Evolutionary conservation across 1,284 basidiomycete genomes (phyloP).

Genomic region (Boletus semigastroideus): DNA sequence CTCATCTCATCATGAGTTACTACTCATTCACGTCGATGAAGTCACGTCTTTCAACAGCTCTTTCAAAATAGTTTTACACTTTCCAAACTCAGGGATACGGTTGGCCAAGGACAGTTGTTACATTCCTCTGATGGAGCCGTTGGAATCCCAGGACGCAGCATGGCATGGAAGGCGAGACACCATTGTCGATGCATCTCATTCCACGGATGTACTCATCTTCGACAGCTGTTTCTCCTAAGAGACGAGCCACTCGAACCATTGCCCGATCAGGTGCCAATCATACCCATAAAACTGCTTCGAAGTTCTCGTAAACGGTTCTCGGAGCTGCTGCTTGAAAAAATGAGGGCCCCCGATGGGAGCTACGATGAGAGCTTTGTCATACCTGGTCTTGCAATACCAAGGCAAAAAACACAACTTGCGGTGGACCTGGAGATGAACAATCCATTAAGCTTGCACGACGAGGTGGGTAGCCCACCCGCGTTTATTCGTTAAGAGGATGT

Average conservation of each 20-base stretch:
- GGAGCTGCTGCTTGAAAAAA: conserved; percentile 55
- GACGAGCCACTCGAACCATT: conserved; percentile 57
- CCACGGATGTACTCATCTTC: conserved; percentile 7
- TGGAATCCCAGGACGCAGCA: conserved; percentile 63
- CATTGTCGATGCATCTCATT: conserved; percentile 2
- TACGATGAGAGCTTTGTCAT: conserved; percentile 65
- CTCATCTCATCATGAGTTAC: not conserved
- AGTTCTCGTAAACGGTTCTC: conserved; percentile 52
- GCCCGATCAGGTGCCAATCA: conserved; percentile 42
- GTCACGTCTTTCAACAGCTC: conserved; percentile 59
- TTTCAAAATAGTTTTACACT: conserved; percentile 56
- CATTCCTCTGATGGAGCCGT: conserved; percentile 37
- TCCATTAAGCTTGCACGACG: conserved; percentile 81
- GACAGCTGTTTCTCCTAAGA: conserved; percentile 60
- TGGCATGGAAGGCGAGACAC: conserved; percentile 72
- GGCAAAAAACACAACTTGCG: conserved; percentile 34
- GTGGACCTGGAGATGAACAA: conserved; percentile 73
- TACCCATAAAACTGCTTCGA: conserved; percentile 48
- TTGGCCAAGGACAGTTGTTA: conserved; percentile 60
- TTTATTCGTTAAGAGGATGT: not conserved
- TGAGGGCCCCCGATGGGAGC: conserved; percentile 77
- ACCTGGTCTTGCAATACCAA: conserved; percentile 47
- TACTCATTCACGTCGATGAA: conserved; percentile 27
- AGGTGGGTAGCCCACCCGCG: conserved; percentile 44
- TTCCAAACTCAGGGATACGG: conserved; percentile 64